Conservation (phyloP, 2,329 filamentous ascomycete genomes). For the Clonostachys sp. region DNA sequence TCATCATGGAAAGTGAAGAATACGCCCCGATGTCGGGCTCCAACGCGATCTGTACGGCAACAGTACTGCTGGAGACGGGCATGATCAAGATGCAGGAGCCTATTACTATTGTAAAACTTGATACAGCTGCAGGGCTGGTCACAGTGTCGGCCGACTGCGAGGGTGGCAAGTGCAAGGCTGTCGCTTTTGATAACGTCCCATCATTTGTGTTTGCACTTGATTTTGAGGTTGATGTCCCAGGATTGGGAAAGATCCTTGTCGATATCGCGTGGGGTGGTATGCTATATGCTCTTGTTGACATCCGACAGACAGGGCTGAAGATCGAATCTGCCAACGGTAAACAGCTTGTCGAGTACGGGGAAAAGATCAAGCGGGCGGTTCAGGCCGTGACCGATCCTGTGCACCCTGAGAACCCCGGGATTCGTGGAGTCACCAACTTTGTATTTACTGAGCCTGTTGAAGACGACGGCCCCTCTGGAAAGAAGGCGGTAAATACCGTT, state of each 20-base stretch:
- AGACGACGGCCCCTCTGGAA: too few relatives aligned
- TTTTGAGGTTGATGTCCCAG: constrained; percentile 29
- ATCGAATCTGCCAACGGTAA: constrained; percentile 22
- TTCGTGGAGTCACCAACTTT: too few relatives aligned
- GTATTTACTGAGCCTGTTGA: too few relatives aligned
- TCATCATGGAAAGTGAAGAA: constrained; percentile 42
- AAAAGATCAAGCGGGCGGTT: constrained; percentile 22
- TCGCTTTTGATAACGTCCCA: constrained; percentile 38
- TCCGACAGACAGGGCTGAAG: constrained; percentile 22
- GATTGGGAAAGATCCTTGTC: constrained; percentile 27
- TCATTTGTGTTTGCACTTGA: constrained; percentile 34
- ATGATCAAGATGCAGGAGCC: constrained; percentile 40
- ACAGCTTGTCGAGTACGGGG: constrained; percentile 34
- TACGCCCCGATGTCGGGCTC: constrained; percentile 32
- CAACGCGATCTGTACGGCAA: constrained; percentile 36
- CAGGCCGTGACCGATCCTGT: constrained; percentile 2
- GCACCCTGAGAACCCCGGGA: too few relatives aligned
- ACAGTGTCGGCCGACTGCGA: constrained; percentile 31
- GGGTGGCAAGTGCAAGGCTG: constrained; percentile 33
- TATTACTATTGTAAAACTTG: constrained; percentile 28
- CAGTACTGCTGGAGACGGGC: constrained; percentile 39
- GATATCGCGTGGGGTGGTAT: constrained; percentile 42
- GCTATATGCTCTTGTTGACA: constrained; percentile 36
- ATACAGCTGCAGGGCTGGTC: constrained; percentile 38
- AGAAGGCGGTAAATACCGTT: too few relatives aligned